Percentiles rank a stretch among this genome's conserved stretches.
Evolutionary conservation across 2,329 filamentous ascomycete species (phyloP).

Genomic region (Paecilomyces fulvus): DNA sequence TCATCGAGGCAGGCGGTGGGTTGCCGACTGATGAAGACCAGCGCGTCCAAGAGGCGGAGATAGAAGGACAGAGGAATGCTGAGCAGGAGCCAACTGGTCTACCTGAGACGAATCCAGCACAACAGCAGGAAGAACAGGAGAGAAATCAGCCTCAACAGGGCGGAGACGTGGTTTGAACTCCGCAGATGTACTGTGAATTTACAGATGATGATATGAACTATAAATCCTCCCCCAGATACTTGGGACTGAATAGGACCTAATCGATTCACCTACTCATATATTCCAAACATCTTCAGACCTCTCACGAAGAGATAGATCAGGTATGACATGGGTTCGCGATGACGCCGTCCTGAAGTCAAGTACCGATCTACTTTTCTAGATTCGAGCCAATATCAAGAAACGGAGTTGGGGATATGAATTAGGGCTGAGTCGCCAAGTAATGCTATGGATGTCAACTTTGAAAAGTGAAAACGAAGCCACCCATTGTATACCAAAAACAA

Average conservation of each 20-base stretch:
- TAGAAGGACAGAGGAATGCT: not conserved
- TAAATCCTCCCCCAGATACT: not conserved
- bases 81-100: not conserved
- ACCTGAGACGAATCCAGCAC: not conserved
- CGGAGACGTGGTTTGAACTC: not conserved
- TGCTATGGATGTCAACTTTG: not conserved
- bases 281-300: too few relatives aligned
- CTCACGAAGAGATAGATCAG: too few relatives aligned
- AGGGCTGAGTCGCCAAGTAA: not conserved
- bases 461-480: not conserved
- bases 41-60: not conserved
- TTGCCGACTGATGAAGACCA: constrained; percentile 3
- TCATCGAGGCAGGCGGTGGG: constrained; percentile 28
- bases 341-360: too few relatives aligned
- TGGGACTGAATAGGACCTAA: not conserved
- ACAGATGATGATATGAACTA: not conserved
- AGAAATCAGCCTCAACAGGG: not conserved
- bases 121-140: not conserved
- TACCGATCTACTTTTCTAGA: not conserved
- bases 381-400: not conserved
- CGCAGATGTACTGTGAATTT: not conserved
- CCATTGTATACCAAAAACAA: not conserved
- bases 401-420: not conserved
- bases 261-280: too few relatives aligned
- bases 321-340: too few relatives aligned